A percentile compares a stretch with the other conserved stretches of the same genome.
Conservation (phyloP, 2,329 filamentous ascomycete genomes). For the Trichoderma sp. region DNA sequence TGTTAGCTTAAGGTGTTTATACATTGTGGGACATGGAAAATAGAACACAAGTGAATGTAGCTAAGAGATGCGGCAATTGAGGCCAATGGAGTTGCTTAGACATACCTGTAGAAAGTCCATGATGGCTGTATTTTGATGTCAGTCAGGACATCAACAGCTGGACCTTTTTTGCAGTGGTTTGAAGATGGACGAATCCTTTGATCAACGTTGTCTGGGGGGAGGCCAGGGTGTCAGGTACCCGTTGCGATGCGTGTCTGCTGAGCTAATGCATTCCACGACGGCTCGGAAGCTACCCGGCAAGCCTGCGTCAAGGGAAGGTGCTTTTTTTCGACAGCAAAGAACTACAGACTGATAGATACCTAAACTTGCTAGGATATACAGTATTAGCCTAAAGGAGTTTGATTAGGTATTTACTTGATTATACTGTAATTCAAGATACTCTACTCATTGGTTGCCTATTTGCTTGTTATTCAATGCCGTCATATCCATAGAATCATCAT, state of each 20-base stretch:
- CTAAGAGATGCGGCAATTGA: neutral
- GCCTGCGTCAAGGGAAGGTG: neutral
- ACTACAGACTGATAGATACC: neutral
- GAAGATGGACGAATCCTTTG: conserved; percentile 7
- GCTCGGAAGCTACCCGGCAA: conserved; percentile 2
- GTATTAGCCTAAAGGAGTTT: fast-evolving
- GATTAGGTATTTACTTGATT: neutral
- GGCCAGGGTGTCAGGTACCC: conserved; percentile 22
- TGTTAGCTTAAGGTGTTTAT: neutral
- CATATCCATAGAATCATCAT: neutral
- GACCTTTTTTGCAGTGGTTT: neutral
- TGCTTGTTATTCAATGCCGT: neutral
- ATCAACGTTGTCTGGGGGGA: conserved; percentile 14
- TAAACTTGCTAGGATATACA: neutral
- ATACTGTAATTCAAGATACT: neutral
- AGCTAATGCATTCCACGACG: conserved; percentile 18
- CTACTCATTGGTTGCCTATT: neutral
- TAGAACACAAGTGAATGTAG: neutral
- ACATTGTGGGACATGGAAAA: neutral
- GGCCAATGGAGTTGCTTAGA: neutral
- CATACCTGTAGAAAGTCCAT: conserved; percentile 52
- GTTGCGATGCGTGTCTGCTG: conserved; percentile 9
- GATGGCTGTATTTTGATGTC: conserved; percentile 29
- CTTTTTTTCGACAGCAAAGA: neutral
- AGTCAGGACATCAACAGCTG: conserved; percentile 10